Evolutionary conservation across 2,329 filamentous ascomycete genomes (phyloP).

Genomic region (Pseudogymnoascus sp.): DNA sequence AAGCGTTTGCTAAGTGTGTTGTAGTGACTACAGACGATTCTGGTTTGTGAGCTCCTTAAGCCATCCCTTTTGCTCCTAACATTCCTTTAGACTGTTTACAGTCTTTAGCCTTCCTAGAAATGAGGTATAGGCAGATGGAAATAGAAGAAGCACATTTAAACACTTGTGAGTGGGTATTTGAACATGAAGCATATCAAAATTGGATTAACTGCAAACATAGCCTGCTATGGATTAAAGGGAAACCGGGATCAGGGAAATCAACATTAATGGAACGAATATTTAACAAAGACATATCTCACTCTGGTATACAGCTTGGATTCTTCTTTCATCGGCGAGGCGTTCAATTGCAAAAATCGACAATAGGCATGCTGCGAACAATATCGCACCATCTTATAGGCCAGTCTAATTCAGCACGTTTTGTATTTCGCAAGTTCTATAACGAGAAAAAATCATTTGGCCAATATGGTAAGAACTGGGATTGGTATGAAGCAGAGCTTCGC

Average conservation of each 20-base stretch:
- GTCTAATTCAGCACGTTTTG: not conserved
- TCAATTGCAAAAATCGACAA: slow-evolving; percentile 26
- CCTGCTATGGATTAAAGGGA: slow-evolving; percentile 34
- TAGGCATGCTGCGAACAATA: slow-evolving; percentile 32
- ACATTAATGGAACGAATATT: slow-evolving; percentile 30
- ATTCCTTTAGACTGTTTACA: slow-evolving; percentile 22
- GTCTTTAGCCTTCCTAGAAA: slow-evolving; percentile 28
- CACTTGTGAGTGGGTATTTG: slow-evolving; percentile 30
- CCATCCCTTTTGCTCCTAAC: not conserved
- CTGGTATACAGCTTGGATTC: slow-evolving; percentile 25
- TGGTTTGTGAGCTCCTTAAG: not conserved
- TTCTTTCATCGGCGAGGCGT: slow-evolving; percentile 31
- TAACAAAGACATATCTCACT: not conserved
- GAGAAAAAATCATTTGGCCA: slow-evolving; percentile 11
- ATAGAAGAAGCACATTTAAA: slow-evolving; percentile 19
- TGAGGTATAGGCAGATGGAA: slow-evolving; percentile 22
- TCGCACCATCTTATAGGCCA: slow-evolving; percentile 25
- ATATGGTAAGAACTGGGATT: slow-evolving; percentile 12
- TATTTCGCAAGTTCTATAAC: slow-evolving; percentile 10
- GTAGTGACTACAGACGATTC: too few species aligned
- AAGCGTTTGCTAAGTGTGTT: too few species aligned
- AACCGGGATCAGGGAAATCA: slow-evolving; percentile 35
- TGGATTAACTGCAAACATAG: slow-evolving; percentile 20
- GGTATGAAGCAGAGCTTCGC: slow-evolving; percentile 12
- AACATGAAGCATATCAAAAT: slow-evolving; percentile 19